These are phyloP conservation scores for Cryptococcus hybrid DNA, from an alignment of 1,284 basidiomycete genomes.

Conservation along the genomic window DNA sequence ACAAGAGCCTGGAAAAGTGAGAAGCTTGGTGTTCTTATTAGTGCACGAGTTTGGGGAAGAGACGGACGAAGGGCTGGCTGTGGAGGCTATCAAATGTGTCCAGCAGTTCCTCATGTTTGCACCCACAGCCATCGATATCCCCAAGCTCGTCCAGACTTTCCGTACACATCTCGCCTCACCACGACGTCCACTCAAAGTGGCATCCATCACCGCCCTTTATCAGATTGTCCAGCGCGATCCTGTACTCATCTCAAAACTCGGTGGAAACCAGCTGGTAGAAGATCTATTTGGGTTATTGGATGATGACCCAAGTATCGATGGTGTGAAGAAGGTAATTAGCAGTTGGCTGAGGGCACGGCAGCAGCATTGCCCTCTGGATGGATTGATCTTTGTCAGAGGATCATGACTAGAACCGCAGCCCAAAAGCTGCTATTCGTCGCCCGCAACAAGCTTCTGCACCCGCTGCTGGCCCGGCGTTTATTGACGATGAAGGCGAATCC, in stretches of 20 bases:
- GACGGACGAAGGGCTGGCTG: constrained; percentile 80
- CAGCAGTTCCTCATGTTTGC: constrained; percentile 98
- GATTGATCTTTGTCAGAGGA: constrained; percentile 96
- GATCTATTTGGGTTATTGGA: constrained; percentile 94
- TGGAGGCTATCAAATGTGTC: constrained; percentile 92
- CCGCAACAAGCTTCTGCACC: constrained; percentile 51
- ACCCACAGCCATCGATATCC: constrained; percentile 74
- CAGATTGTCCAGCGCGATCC: constrained; percentile 97
- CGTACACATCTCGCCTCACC: constrained; percentile 71
- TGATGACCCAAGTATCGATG: constrained; percentile 86
- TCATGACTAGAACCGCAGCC: constrained; percentile 63
- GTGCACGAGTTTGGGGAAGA: constrained; percentile 83
- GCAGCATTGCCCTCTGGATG: constrained; percentile 90
- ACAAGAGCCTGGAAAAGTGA: constrained; percentile 78
- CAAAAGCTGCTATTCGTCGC: constrained; percentile 57
- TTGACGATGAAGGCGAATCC: constrained; percentile 90
- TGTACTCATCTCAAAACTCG: constrained; percentile 83
- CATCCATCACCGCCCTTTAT: constrained; percentile 92
- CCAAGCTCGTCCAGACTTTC: constrained; percentile 72
- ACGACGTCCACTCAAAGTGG: constrained; percentile 80
- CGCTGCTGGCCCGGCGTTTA: constrained; percentile 52
- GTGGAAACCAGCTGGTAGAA: constrained; percentile 90
- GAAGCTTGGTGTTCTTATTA: constrained; percentile 77
- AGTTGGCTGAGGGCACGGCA: constrained; percentile 96
- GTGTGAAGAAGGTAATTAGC: constrained; percentile 88